Base-by-base conservation (phyloP, 768 basidiomycete genomes). In the Tricholomella constricta region DNA sequence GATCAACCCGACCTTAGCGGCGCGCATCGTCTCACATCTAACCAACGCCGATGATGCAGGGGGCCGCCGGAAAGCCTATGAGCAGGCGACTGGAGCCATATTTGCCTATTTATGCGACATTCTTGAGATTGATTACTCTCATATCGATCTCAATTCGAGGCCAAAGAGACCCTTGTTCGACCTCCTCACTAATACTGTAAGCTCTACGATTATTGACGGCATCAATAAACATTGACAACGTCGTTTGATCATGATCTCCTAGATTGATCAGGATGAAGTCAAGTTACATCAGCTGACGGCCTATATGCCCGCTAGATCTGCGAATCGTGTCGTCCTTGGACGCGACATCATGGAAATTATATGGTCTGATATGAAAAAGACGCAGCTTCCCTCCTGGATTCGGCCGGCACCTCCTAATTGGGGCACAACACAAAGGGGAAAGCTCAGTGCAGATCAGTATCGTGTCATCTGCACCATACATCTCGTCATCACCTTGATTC, bases 341-440 rank as follows among this genome's bases (percentile, higher is more conserved):
- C 57, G 60, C 23, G 57, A 66, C 38, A 47, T 71, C 9, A 65
- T 72, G 64, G 46, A 48, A 8, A 56, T 47, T 0, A 38, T 71
- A 4, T 68, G 68, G 60, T 20, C 14, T 6, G 68, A n/a, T n/a
- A n/a, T n/a, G n/a, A n/a, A n/a, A n/a, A n/a, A n/a, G n/a, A n/a
- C n/a, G n/a, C n/a, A n/a, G n/a, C n/a, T n/a, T n/a, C n/a, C n/a
- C n/a, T n/a, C n/a, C n/a, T n/a, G n/a, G n/a, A n/a, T n/a, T n/a
- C 71, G 48, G 0, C 49, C 48, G 3, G 67, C 63, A 1, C 72
- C 74, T 5, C 48, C 19, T 2, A 61, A 69, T 36, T 68, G 69
- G 64, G 70, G 70, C 0, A 68, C 66, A 4, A 36, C 65, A 0
- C 34, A 56, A 2, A 56, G 60, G 6, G 70, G 72, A 1, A 71